Base-by-base conservation (phyloP, 768 basidiomycete genomes). In the Trametes sanguinea region DNA sequence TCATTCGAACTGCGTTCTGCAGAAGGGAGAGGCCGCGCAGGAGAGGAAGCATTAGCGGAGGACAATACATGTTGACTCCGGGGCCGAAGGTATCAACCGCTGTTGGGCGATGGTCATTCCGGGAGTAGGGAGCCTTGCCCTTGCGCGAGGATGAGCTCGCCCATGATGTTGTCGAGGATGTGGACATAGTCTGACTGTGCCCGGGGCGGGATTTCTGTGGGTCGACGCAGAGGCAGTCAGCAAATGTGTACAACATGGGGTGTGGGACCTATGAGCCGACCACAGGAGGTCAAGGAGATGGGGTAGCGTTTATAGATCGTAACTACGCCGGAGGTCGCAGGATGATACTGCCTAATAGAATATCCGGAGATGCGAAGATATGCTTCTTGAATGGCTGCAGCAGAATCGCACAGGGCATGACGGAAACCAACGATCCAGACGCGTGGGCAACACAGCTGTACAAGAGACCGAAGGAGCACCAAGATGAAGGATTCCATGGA, bases 21-120 rank as follows among this genome's bases (percentile, higher is more conserved):
- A 99, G 81, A 45, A 98, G 80, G 7, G 90, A 88, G 43, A 98
- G 79, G 13, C 90, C 91, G 66, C 95, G 94, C 6, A 92, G 79
- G 50, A 98, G 83, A 13, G 93, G 89, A 11, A 88, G 80, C 83
- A 97, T 90, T 16, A 96, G 77, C 9, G 88, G 85, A 0, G 90
- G 89, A 65, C 86, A 89, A 71, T 88, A 88, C 33, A 65, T 62
- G 61, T 83, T 84, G 55, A 78, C 78, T 57, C 83, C 84, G 53
- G 80, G 73, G 56, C 77, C 82, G 53, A 77, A 74, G 76, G 69
- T 70, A 59, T 81, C 78, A 2, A 80, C 77, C 47, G 78, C 71
- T 58, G 83, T 76, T 32, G 83, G 76, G 44, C 77, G 77, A 62
- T 80, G 81, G 57, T 77, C 75, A 37, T 67, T 77, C 54, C 75